These are phyloP conservation scores for Apiospora aurea DNA, from an alignment of 2,329 filamentous ascomycete genomes.

Conservation along the genomic window DNA sequence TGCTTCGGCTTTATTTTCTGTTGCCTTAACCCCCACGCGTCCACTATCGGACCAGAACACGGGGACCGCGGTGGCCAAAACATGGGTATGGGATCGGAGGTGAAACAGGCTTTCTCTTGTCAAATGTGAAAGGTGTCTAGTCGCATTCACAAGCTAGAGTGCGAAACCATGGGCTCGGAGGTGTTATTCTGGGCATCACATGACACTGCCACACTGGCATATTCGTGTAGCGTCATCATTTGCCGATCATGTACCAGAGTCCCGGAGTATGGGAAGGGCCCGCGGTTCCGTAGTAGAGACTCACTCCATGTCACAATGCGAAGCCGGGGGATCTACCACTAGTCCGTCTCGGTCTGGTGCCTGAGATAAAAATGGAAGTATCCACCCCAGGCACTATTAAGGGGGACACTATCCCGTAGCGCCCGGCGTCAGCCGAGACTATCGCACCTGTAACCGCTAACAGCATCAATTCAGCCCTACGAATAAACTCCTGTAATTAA, in stretches of 20 bases:
- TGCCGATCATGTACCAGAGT: background rate
- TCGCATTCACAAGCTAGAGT: background rate
- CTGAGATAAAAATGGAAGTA: background rate
- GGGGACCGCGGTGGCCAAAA: background rate
- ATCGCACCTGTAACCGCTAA: constrained; percentile 1
- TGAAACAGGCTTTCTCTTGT: background rate
- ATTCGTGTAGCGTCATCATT: background rate
- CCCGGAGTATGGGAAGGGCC: background rate
- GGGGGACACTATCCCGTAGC: constrained; percentile 3
- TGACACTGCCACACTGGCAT: background rate
- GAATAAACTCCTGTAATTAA: background rate
- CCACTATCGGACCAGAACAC: background rate
- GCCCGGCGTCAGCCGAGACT: background rate
- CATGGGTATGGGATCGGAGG: background rate
- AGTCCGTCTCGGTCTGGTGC: background rate
- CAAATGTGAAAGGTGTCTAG: background rate
- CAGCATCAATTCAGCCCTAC: background rate
- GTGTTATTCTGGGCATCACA: background rate
- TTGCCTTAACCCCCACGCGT: background rate
- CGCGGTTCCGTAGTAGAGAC: background rate
- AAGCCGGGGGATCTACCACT: constrained; percentile 10
- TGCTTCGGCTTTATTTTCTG: background rate
- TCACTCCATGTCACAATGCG: background rate
- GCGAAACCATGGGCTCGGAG: background rate
- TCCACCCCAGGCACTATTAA: background rate